Evolutionary conservation across 495 filamentous ascomycete species (phyloP).

Genomic region (Melanomma pulvis-pyrius): DNA sequence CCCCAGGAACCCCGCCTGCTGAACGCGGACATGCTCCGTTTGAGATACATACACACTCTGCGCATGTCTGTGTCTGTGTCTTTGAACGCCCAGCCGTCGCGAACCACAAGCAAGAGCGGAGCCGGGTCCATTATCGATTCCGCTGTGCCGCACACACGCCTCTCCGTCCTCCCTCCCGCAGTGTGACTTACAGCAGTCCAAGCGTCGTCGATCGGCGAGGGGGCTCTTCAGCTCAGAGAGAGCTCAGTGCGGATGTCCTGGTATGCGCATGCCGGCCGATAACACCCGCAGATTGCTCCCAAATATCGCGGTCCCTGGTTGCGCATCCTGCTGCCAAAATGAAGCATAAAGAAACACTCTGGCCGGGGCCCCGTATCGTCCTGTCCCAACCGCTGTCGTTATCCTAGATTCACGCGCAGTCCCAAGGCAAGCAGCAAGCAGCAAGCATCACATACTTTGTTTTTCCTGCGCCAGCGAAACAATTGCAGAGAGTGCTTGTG

Average conservation of each 20-base stretch:
- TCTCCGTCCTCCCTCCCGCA: slow-evolving; percentile 7
- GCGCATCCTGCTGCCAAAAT: not conserved
- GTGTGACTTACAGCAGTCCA: slow-evolving; percentile 37
- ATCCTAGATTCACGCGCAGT: not conserved
- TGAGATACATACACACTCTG: slow-evolving; percentile 10
- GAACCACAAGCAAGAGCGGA: not conserved
- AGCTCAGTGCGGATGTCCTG: slow-evolving; percentile 26
- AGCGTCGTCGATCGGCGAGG: slow-evolving; percentile 33
- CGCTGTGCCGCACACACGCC: slow-evolving; percentile 11
- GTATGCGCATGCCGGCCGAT: slow-evolving; percentile 23
- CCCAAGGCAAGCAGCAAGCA: slow-evolving; percentile 6
- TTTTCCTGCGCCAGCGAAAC: slow-evolving; percentile 13
- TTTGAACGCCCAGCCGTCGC: not conserved
- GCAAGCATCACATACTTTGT: slow-evolving; percentile 10
- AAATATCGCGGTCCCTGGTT: slow-evolving; percentile 17
- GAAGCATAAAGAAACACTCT: slow-evolving; percentile 32
- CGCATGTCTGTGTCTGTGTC: not conserved
- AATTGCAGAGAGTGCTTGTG: slow-evolving; percentile 5
- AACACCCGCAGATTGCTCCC: slow-evolving; percentile 25
- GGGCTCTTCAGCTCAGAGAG: slow-evolving; percentile 2
- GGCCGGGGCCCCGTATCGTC: slow-evolving; percentile 9
- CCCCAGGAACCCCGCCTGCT: slow-evolving; percentile 7
- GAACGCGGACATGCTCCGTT: slow-evolving; percentile 6
- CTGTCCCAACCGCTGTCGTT: not conserved
- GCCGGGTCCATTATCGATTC: not conserved